These are phyloP conservation scores for Leccinum proliferum DNA, from an alignment of 1,284 basidiomycete genomes.

Conservation along the genomic window DNA sequence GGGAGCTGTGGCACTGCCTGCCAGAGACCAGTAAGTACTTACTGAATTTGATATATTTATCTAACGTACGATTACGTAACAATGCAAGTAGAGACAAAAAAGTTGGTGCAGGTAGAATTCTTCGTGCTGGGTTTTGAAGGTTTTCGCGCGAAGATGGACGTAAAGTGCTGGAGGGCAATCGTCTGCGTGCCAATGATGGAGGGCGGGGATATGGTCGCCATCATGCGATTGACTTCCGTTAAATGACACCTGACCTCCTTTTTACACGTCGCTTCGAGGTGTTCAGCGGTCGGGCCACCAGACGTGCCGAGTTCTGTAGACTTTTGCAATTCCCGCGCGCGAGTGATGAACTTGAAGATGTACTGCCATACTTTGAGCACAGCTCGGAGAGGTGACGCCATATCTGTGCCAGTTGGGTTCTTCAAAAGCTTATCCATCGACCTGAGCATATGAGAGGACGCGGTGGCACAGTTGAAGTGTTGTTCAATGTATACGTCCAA, in stretches of 20 bases:
- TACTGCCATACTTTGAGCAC: constrained; percentile 85
- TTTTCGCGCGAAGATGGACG: constrained; percentile 59
- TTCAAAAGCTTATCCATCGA: constrained; percentile 83
- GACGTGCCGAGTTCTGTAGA: constrained; percentile 74
- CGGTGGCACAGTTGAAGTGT: constrained; percentile 79
- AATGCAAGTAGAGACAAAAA: no score
- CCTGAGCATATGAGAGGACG: constrained; percentile 76
- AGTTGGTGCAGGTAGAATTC: no score
- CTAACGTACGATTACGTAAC: no score
- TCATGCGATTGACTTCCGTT: constrained; percentile 81
- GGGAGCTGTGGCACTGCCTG: no score
- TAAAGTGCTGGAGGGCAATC: constrained; percentile 90
- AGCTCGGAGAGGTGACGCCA: constrained; percentile 74
- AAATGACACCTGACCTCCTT: constrained; percentile 76
- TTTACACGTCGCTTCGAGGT: constrained; percentile 84
- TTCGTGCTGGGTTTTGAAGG: no score
- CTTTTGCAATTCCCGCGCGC: constrained; percentile 85
- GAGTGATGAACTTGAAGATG: constrained; percentile 83
- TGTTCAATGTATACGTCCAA: constrained; percentile 91
- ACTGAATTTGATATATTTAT: no score
- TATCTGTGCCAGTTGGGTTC: constrained; percentile 70
- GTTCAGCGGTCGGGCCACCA: constrained; percentile 75
- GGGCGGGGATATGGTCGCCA: constrained; percentile 74
- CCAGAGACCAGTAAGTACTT: no score
- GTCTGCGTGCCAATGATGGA: constrained; percentile 96